phyloP scores from a whole-genome alignment of 129 eudicot genomes.

The Oenanthe sinensis region DNA sequence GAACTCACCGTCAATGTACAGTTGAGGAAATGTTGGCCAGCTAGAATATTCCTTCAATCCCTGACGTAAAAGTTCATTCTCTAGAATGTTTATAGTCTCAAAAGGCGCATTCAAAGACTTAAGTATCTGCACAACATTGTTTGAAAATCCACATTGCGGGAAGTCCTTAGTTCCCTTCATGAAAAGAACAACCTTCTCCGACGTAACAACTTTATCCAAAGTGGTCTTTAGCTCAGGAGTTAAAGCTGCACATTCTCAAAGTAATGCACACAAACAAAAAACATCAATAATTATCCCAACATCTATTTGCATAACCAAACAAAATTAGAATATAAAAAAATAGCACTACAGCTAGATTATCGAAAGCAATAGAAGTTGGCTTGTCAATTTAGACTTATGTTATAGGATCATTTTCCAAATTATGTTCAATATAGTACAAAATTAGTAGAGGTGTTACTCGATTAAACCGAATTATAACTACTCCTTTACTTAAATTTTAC shows the following conservation, averaged over 20 bases:
- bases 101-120: conserved; percentile 63
- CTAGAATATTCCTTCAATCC: conserved; percentile 88
- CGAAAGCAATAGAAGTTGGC: not conserved
- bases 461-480: too few species aligned
- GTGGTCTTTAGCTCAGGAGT: conserved; percentile 73
- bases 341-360: not conserved
- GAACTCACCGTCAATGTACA: conserved; percentile 92
- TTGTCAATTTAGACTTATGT: not conserved
- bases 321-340: not conserved
- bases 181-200: conserved; percentile 78
- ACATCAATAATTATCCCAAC: not conserved
- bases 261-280: not conserved
- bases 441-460: too few species aligned
- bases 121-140: conserved; percentile 81
- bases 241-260: conserved; percentile 44
- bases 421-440: not conserved
- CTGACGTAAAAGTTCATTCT: conserved; percentile 74
- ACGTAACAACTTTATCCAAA: conserved; percentile 79
- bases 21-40: conserved; percentile 99
- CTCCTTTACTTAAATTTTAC: too few species aligned
- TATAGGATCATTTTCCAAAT: not conserved
- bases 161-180: conserved; percentile 97
- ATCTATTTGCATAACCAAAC: not conserved
- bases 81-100: conserved; percentile 77
- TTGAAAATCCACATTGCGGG: conserved; percentile 95